A percentile compares a stretch with the other conserved stretches of the same genome.
Conservation (phyloP, 257 asterid genomes). For the Asclepias syriaca region DNA sequence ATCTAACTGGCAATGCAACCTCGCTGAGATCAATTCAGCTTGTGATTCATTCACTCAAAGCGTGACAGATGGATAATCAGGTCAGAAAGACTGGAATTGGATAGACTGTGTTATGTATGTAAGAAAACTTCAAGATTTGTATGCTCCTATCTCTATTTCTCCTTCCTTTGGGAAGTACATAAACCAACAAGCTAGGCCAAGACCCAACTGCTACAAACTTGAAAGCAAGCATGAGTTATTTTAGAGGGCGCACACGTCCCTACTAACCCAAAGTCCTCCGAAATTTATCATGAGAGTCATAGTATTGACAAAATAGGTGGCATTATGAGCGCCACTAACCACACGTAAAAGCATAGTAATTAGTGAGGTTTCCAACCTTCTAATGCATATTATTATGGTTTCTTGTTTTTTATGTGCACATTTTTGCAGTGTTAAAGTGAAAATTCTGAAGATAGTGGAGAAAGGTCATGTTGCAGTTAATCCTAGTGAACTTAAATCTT, state of each 20-base stretch:
- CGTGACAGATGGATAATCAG: neutral
- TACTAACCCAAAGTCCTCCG: neutral
- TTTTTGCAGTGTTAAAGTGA: neutral
- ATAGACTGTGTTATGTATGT: too few species aligned
- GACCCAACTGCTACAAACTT: neutral
- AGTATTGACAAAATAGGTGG: neutral
- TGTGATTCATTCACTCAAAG: neutral
- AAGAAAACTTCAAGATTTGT: neutral
- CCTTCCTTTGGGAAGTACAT: too few species aligned
- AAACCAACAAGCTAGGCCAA: neutral
- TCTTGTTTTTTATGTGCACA: neutral
- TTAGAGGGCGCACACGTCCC: neutral
- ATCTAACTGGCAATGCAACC: neutral
- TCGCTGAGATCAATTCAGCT: neutral
- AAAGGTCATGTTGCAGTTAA: neutral
- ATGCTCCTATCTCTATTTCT: neutral
- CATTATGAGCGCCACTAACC: neutral
- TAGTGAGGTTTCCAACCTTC: neutral
- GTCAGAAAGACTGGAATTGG: neutral
- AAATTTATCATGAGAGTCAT: neutral
- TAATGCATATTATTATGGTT: neutral
- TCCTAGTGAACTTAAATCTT: neutral
- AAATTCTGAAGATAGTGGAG: neutral
- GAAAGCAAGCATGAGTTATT: neutral
- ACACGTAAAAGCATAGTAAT: neutral